phyloP scores from a whole-genome alignment of 1,139 yeast species.

The Protomyces gravidus region DNA sequence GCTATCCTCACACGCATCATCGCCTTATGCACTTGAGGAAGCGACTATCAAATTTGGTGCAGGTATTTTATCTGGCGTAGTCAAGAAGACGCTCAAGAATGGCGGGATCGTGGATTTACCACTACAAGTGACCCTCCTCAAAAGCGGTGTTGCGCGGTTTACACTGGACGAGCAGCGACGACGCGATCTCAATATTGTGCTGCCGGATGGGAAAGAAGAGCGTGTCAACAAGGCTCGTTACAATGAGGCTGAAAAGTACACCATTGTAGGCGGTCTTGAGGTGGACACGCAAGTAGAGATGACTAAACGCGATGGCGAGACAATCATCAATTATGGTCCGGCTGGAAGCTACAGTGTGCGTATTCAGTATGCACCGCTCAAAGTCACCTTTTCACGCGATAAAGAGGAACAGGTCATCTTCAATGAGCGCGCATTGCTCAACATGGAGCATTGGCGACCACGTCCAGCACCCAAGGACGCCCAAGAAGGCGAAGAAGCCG shows the following conservation, averaged over 20 bases:
- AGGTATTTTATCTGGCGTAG: conserved; percentile 45
- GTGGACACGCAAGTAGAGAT: conserved; percentile 31
- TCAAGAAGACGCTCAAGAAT: conserved; percentile 45
- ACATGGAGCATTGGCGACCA: conserved; percentile 72
- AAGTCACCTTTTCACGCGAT: conserved; percentile 49
- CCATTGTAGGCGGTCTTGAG: conserved; percentile 45
- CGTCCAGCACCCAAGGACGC: conserved; percentile 32
- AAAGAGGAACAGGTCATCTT: conserved; percentile 51
- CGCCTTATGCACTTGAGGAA: conserved; percentile 56
- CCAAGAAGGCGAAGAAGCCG: conserved; percentile 34
- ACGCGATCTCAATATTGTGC: conserved; percentile 40
- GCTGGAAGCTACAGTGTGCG: conserved; percentile 43
- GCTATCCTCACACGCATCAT: conserved; percentile 38
- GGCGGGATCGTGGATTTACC: conserved; percentile 47
- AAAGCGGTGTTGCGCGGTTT: conserved; percentile 55
- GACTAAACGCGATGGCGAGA: conserved; percentile 29
- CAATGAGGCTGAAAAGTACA: conserved; percentile 59
- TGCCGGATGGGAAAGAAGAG: conserved; percentile 32
- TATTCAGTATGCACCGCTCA: conserved; percentile 51
- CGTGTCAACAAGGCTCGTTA: conserved; percentile 46
- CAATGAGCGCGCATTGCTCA: conserved; percentile 66
- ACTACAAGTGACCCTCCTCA: conserved; percentile 54
- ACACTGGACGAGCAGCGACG: conserved; percentile 59
- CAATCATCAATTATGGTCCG: conserved; percentile 46
- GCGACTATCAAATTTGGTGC: conserved; percentile 41